Base-by-base conservation (phyloP, 805 yeast species). In the Metschnikowia kunwiensis region DNA sequence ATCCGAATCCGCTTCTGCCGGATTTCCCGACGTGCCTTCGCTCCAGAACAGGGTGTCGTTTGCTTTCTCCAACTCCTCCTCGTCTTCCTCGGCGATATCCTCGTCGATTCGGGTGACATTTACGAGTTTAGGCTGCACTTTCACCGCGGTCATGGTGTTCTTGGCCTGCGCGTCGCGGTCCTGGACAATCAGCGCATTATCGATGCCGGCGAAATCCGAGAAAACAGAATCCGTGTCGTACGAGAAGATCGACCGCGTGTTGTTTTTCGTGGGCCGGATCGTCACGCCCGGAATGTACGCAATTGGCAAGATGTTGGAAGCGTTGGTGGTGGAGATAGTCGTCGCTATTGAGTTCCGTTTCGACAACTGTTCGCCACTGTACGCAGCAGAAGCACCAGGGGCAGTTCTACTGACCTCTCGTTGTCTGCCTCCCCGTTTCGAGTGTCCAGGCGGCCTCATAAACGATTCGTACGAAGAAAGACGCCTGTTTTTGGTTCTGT, bases 241-340 rank as follows among this genome's bases (percentile, higher is more conserved):
- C 51, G 69, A 57, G 60, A 73, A 51, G 50, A 74, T 54, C 53
- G 72, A 49, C 54, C 74, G 47, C 47, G 69, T 50, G 61, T 66
- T 64, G 48, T 67, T 64, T 36, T 62, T 62, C 7, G 70, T 65
- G 30, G 75, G 71, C 17, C 82, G 67, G 15, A 78, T 77, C 4
- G 88, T 85, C 29, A 88, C 96, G 24, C 97, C 97, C 0, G 97
- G 97, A 42, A 89, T 86, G 55, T 88, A 89, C 2, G 95, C 95
- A 39, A 91, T 82, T 13, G 96, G 96, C 43, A 89, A 74, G 46
- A 89, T 80, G 58, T 89, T 88, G 10, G 95, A 84, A 4, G 94
- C 94, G 50, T 82, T 78, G 8, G 93, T 81, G 31, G 81, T 69
- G 24, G 71, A 64, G 10, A 81, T 75, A 5, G 88, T 75, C 20